Percentiles rank a stretch among this genome's conserved stretches.
These are phyloP conservation scores for Spergularia bocconei DNA, from an alignment of 148 eudicot species.

Conservation along the genomic window DNA sequence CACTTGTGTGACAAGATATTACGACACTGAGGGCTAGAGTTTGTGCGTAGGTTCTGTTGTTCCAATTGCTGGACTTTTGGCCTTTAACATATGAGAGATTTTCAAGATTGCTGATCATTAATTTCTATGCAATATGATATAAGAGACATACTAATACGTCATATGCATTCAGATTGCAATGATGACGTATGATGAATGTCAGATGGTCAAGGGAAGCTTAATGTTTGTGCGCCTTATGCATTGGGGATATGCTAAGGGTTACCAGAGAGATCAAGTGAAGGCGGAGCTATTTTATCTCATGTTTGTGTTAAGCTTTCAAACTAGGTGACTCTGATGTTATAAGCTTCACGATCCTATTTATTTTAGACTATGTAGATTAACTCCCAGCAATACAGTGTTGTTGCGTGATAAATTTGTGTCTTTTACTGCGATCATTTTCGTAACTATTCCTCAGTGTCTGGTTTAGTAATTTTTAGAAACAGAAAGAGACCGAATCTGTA, in stretches of 20 bases:
- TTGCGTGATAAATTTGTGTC: background rate
- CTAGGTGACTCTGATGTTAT: constrained; percentile 4
- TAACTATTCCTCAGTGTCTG: background rate
- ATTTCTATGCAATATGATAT: constrained; percentile 18
- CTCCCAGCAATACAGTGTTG: background rate
- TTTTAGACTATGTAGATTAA: background rate
- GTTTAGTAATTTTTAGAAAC: background rate
- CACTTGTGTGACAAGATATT: background rate
- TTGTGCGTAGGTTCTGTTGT: constrained; percentile 2
- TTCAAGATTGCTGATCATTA: background rate
- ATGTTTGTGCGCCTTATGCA: constrained; percentile 50
- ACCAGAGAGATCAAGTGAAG: constrained; percentile 39
- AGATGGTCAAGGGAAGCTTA: constrained; percentile 49
- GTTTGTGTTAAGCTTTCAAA: constrained; percentile 21
- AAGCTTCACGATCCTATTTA: constrained; percentile 11
- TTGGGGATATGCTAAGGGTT: constrained; percentile 53
- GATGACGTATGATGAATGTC: constrained; percentile 68
- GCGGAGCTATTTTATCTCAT: constrained; percentile 18
- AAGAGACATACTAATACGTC: constrained; percentile 46
- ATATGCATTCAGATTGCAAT: constrained; percentile 74
- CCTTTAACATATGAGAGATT: constrained; percentile 1
- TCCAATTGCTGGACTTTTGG: background rate
- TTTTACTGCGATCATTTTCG: background rate
- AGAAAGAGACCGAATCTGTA: background rate
- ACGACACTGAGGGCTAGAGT: too few relatives aligned